Evolutionary conservation across 2,329 filamentous ascomycete genomes (phyloP), one percentile per base, ranked within the genome.

Genomic region (Apiospora malaysiana): DNA sequence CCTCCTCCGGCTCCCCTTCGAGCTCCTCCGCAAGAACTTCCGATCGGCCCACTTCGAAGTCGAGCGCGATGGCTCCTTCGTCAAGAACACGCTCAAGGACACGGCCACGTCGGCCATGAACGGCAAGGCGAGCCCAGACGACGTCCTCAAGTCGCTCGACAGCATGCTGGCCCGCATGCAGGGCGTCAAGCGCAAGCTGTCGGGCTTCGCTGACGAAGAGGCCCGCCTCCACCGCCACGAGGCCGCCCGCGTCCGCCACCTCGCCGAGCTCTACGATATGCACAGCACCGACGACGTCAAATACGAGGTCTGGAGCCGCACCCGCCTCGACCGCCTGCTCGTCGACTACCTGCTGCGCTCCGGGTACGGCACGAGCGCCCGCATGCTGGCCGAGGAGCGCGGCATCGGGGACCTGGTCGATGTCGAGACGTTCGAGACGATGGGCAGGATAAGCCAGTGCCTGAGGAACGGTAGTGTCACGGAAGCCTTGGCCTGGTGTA

Each of bases 1-100:
- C 4, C 92, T 98, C 75, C 90, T 99, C 75, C 94, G 95, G 45
- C 90, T 98, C 27, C 96, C 96, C 23, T 92, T 95, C 82, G 96
- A 98, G 80, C 92, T 98, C 71, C 91, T 97, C 27, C 92, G 94
- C 70, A 95, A 96, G 81, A 98, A 97, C 83, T 97, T 98, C 83
- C 96, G 97, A 77, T 90, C 92, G 4, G 93, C 93, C 59, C 93
- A 94, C 80, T 91, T 92, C 78, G 86, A 89, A 74, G 89, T 94
- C 80, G 93, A 95, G 79, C 92, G 91, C 79, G 90, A 93, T 75
- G 90, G 89, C 73, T 86, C 87, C 23, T 85, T 86, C 67, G 83
- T 94, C 74, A 90, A 90, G 77, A 87, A 88, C 27, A 82, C 86
- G 14, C 85, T 92, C 71, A 88, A 88, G 75, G 88, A 91, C 66